phyloP scores from a whole-genome alignment of 805 yeast species.

The Candida rishiriensis region DNA sequence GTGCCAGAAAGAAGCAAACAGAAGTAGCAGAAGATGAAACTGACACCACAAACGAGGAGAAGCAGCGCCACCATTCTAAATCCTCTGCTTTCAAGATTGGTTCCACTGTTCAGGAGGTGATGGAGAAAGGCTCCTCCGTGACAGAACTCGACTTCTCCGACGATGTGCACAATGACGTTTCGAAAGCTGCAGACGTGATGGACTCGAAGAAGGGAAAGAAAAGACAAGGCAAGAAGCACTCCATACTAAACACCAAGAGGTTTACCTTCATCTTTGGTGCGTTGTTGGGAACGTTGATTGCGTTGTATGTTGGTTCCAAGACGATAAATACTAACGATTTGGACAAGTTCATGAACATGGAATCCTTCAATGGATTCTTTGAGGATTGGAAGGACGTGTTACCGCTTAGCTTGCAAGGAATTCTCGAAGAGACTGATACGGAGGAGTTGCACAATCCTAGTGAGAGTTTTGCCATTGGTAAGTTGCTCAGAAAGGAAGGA shows the following conservation, averaged over 20 bases:
- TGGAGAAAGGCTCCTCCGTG: background rate
- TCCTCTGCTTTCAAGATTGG: conserved; percentile 1
- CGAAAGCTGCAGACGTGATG: background rate
- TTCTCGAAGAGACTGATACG: conserved; percentile 53
- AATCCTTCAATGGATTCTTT: conserved; percentile 50
- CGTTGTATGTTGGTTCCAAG: conserved; percentile 55
- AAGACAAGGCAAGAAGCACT: conserved; percentile 4
- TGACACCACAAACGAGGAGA: background rate
- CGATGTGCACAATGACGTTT: background rate
- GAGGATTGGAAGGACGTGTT: conserved; percentile 71
- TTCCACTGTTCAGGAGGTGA: background rate
- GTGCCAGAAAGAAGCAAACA: too few relatives aligned
- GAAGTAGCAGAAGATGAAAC: too few relatives aligned
- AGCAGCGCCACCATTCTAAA: background rate
- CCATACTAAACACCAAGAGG: conserved; percentile 38
- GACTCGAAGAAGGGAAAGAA: background rate
- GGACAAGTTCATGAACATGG: conserved; percentile 50
- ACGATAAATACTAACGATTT: conserved; percentile 37
- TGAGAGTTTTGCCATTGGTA: conserved; percentile 88
- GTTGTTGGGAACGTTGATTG: conserved; percentile 58
- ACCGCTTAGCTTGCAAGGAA: conserved; percentile 60
- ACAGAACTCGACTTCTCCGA: conserved; percentile 1
- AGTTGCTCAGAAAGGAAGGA: conserved; percentile 46
- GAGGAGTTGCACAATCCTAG: conserved; percentile 52
- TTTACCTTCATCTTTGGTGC: conserved; percentile 69